Base-by-base conservation (phyloP, 306 rosid genomes). In the Mucuna pruriens region DNA sequence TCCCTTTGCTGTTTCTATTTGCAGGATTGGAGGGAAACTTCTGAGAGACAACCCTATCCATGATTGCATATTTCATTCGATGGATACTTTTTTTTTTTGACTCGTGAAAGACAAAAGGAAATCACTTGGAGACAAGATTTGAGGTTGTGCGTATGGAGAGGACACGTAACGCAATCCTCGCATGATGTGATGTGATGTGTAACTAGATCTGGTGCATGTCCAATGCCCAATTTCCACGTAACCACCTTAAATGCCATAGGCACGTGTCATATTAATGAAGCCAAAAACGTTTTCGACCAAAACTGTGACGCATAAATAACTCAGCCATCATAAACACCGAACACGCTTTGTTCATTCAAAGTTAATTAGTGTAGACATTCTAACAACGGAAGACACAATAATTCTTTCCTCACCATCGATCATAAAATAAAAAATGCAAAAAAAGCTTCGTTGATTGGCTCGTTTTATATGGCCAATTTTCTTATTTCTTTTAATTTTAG, bases 111-210 rank as follows among this genome's bases (percentile, higher is more conserved):
- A 39, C 42, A 52, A 66, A 79, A 44, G 45, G 7, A 16, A 11
- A 67, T 25, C 9, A 46, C 5, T 13, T 0, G 40, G 62, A 40
- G 83, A 83, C 64, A 78, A 83, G 62, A 39, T 17, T 51, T 39
- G 80, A 52, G 76, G 69, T 39, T 13, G 71, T 67, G 79, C 58
- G 1, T 2, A 5, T 61, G 57, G 46, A 68, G 36, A 5, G 25
- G 67, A 75, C 87, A 69, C 84, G 87, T 73, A 71, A 61, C 74
- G 79, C 45, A 78, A 39, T 70, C 12, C 7, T 15, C 40, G 64
- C 34, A 36, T 20, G 8, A 33, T 39, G 22, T 34, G 64, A 17
- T 70, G 25, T 44, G 33, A 45, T 57, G 11, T 26, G 29, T 51
- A 72, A 7, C 62, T 16, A 31, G 22, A 78, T 40, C 40, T 1